Conservation (phyloP, 1,284 basidiomycete species). For the Boletus smithii region DNA sequence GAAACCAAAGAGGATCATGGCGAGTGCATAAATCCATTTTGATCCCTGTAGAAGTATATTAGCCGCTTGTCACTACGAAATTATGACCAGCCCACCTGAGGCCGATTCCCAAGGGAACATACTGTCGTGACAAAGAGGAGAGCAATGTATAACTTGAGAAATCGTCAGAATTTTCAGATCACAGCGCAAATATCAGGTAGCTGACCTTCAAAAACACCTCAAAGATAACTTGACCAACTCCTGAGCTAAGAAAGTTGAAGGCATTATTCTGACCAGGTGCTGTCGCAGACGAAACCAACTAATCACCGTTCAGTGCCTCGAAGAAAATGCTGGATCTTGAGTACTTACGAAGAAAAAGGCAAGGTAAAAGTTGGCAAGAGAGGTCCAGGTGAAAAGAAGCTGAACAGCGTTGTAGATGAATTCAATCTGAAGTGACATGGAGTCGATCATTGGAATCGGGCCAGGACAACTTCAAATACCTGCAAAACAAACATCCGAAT, state of each 20-base stretch:
- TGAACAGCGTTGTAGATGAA: slow-evolving; percentile 82
- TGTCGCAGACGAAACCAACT: slow-evolving; percentile 80
- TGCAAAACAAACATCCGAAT: slow-evolving; percentile 82
- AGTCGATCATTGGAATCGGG: slow-evolving; percentile 1
- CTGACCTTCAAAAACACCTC: slow-evolving; percentile 76
- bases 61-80: slow-evolving; percentile 1
- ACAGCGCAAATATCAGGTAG: neutral
- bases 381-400: slow-evolving; percentile 81
- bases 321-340: neutral
- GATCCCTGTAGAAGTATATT: slow-evolving; percentile 50
- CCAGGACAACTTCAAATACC: slow-evolving; percentile 32
- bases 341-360: slow-evolving; percentile 76
- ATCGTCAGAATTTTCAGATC: slow-evolving; percentile 9
- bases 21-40: slow-evolving; percentile 77
- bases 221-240: slow-evolving; percentile 74
- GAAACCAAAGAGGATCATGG: slow-evolving; percentile 71
- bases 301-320: slow-evolving; percentile 9
- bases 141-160: slow-evolving; percentile 61
- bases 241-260: slow-evolving; percentile 71
- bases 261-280: slow-evolving; percentile 54
- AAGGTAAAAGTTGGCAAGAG: slow-evolving; percentile 78
- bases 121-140: slow-evolving; percentile 73
- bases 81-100: slow-evolving; percentile 48
- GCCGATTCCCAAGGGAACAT: slow-evolving; percentile 84
- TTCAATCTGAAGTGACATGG: slow-evolving; percentile 68